Percentiles rank a stretch among this genome's conserved stretches.
phyloP scores from a whole-genome alignment of 2,329 filamentous ascomycete species.

The Aspergillus sojae region DNA sequence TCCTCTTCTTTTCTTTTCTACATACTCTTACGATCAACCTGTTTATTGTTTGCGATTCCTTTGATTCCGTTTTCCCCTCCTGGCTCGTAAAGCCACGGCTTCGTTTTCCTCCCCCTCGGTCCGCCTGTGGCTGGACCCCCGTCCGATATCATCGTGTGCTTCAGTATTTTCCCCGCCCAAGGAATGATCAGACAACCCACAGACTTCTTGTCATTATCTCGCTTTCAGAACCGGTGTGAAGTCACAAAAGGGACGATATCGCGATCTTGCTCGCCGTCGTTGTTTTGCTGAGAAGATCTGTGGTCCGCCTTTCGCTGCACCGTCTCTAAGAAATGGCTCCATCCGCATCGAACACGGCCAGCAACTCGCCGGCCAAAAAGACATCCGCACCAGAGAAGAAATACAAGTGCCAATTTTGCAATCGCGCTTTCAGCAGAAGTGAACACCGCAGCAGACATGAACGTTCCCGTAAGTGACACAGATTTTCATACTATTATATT shows the following conservation, averaged over 20 bases:
- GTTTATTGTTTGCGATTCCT: slow-evolving; percentile 24
- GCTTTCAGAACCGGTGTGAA: slow-evolving; percentile 47
- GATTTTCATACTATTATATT: slow-evolving; percentile 1
- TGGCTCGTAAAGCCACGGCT: slow-evolving; percentile 14
- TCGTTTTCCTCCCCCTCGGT: slow-evolving; percentile 23
- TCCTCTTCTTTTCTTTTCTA: slow-evolving; percentile 22
- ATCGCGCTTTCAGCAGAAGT: slow-evolving; percentile 93
- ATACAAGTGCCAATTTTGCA: slow-evolving; percentile 99
- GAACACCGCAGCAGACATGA: slow-evolving; percentile 97
- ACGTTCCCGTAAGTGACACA: slow-evolving; percentile 81
- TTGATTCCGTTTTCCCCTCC: slow-evolving; percentile 10
- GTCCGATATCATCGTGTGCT: slow-evolving; percentile 25
- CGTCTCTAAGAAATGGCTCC: slow-evolving; percentile 42
- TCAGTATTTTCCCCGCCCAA: slow-evolving; percentile 36
- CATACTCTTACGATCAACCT: slow-evolving; percentile 9
- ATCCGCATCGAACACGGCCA: slow-evolving; percentile 63
- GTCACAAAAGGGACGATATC: slow-evolving; percentile 44
- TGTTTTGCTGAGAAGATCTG: slow-evolving; percentile 30
- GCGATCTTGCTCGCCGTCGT: slow-evolving; percentile 29
- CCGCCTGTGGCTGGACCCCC: slow-evolving; percentile 46
- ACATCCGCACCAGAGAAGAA: slow-evolving; percentile 87
- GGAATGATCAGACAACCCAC: slow-evolving; percentile 49
- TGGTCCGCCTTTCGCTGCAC: slow-evolving; percentile 21
- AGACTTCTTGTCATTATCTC: slow-evolving; percentile 43
- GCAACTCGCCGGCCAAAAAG: slow-evolving; percentile 79